Evolutionary conservation across 2,329 filamentous ascomycete species (phyloP).

Genomic region (Neurospora sp.): DNA sequence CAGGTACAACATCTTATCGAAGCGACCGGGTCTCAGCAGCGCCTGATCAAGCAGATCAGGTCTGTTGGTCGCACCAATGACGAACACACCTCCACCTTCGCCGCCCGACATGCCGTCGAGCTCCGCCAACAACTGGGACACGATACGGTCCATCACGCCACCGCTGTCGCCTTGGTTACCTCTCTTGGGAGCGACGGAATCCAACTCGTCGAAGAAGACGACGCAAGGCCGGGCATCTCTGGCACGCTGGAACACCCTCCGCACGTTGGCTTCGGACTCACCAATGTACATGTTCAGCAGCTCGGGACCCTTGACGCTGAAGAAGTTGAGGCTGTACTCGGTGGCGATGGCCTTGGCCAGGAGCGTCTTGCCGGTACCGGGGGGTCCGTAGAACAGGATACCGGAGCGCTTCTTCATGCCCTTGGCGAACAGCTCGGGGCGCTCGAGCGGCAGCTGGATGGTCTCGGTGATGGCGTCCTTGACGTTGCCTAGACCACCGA

Average conservation of each 20-base stretch:
- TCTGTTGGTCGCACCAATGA: constrained; percentile 91
- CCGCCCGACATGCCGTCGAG: constrained; percentile 96
- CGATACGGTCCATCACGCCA: constrained; percentile 96
- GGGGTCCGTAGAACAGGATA: constrained; percentile 85
- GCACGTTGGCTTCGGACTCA: constrained; percentile 86
- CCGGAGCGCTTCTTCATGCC: constrained; percentile 97
- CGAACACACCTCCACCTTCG: constrained; percentile 79
- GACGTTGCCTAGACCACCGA: constrained; percentile 84
- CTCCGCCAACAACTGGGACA: constrained; percentile 88
- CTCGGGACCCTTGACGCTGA: constrained; percentile 86
- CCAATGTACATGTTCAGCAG: constrained; percentile 95
- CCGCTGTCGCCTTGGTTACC: constrained; percentile 96
- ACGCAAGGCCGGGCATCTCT: constrained; percentile 79
- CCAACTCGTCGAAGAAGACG: constrained; percentile 88
- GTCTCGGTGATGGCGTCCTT: constrained; percentile 97
- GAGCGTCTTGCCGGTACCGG: constrained; percentile 86
- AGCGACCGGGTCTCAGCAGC: constrained; percentile 77
- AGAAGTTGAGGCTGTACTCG: constrained; percentile 90
- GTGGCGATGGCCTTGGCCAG: constrained; percentile 88
- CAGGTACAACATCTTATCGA: constrained; percentile 97
- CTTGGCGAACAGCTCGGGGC: constrained; percentile 89
- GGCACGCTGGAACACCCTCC: constrained; percentile 79
- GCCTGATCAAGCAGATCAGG: constrained; percentile 90
- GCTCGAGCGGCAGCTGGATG: constrained; percentile 83
- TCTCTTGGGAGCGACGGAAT: constrained; percentile 89